These are phyloP conservation scores for Alternaria triticimaculans DNA, from an alignment of 2,329 filamentous ascomycete species.

Conservation along the genomic window DNA sequence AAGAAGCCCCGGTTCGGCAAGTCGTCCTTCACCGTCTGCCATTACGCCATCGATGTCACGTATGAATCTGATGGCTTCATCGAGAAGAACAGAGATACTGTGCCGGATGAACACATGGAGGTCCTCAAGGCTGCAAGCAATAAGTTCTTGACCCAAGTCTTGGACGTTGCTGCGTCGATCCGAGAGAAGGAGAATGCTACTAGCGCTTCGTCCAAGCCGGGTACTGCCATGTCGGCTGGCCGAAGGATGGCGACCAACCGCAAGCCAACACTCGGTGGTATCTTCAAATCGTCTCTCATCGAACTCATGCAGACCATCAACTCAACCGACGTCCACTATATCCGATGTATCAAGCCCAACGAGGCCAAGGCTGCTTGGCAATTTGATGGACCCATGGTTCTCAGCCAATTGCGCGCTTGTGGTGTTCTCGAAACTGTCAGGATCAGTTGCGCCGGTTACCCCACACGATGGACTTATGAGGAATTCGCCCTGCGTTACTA, in stretches of 20 bases:
- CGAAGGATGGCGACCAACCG: slow-evolving; percentile 91
- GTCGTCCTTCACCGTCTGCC: slow-evolving; percentile 95
- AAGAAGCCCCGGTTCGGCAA: slow-evolving; percentile 99
- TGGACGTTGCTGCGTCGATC: slow-evolving; percentile 84
- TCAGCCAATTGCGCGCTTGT: slow-evolving; percentile 95
- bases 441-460: slow-evolving; percentile 96
- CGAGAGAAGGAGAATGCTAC: slow-evolving; percentile 81
- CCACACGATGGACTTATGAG: slow-evolving; percentile 97
- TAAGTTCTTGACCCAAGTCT: slow-evolving; percentile 80
- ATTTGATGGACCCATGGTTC: slow-evolving; percentile 98
- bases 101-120: slow-evolving; percentile 97
- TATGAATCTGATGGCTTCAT: slow-evolving; percentile 99
- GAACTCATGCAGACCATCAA: slow-evolving; percentile 98
- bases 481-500: slow-evolving; percentile 98
- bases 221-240: slow-evolving; percentile 67
- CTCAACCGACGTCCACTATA: slow-evolving; percentile 98
- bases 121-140: slow-evolving; percentile 86
- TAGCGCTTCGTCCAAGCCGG: slow-evolving; percentile 72
- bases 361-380: slow-evolving; percentile 97
- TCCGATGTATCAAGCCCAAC: slow-evolving; percentile 98
- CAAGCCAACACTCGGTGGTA: slow-evolving; percentile 96
- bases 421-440: slow-evolving; percentile 98
- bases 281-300: slow-evolving; percentile 98
- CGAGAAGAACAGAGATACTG: slow-evolving; percentile 98
- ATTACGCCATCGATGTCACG: slow-evolving; percentile 97